These are phyloP conservation scores for Diaporthe humulicola DNA, from an alignment of 2,329 filamentous ascomycete genomes.

Conservation along the genomic window DNA sequence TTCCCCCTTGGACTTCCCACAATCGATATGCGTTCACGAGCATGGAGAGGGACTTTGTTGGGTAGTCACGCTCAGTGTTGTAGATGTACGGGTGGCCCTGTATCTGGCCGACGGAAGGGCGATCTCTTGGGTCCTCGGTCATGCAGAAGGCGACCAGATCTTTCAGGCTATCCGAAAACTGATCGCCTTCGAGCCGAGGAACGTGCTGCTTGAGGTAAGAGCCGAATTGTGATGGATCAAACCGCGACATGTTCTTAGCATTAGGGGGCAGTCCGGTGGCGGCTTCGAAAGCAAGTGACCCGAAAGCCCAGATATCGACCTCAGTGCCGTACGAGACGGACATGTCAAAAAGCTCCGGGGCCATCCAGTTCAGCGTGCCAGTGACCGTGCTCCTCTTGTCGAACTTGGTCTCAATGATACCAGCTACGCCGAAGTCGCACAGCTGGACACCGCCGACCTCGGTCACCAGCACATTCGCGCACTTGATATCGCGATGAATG, in stretches of 20 bases:
- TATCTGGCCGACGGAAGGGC: conserved; percentile 78
- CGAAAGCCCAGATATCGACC: conserved; percentile 88
- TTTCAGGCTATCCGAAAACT: conserved; percentile 77
- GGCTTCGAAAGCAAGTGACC: conserved; percentile 84
- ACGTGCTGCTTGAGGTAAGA: conserved; percentile 71
- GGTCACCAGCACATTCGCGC: conserved; percentile 84
- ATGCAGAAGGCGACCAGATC: conserved; percentile 81
- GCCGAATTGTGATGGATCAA: conserved; percentile 65
- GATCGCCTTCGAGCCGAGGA: conserved; percentile 78
- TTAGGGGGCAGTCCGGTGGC: conserved; percentile 83
- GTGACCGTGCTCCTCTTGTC: conserved; percentile 86
- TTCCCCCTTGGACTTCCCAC: conserved; percentile 82
- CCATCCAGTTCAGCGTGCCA: conserved; percentile 89
- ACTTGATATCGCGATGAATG: conserved; percentile 80
- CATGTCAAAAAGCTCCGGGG: conserved; percentile 80
- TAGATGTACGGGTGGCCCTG: conserved; percentile 78
- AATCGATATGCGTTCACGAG: conserved; percentile 80
- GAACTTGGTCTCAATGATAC: conserved; percentile 79
- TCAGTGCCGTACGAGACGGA: conserved; percentile 77
- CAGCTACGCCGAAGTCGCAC: conserved; percentile 88
- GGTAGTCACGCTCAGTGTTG: conserved; percentile 73
- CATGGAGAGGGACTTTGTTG: conserved; percentile 72
- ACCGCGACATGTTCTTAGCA: conserved; percentile 62
- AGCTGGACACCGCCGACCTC: conserved; percentile 84
- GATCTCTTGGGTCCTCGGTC: conserved; percentile 74